Base-by-base conservation (phyloP, 164 flowering plant species). In the Brasenia schreberi region DNA sequence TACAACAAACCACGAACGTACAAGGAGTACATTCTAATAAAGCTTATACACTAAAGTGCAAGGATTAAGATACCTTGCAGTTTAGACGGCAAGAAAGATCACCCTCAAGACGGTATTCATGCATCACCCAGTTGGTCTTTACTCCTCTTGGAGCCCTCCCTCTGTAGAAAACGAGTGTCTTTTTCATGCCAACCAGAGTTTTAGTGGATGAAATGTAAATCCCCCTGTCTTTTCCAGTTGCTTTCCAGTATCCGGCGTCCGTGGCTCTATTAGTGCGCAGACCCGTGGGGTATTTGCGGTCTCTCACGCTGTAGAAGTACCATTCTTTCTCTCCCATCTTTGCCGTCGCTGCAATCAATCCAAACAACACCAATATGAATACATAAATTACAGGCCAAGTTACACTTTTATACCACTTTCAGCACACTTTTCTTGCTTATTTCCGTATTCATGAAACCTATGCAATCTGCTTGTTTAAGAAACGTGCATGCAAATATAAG, bases 61-160 rank as follows among this genome's bases (percentile, higher is more conserved):
- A 61, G 63, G 10, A 18, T 7, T 23, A 11, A 9, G 19, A 18
- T 74, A 88, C 93, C 93, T 87, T 85, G 64, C 73, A 78, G 27
- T 83, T 66, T 74, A 80, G 84, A 23, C 84, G 88, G 72, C 66
- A 84, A 53, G 92, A 83, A 75, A 87, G 83, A 68, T 85, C 75
- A 18, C 96, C 96, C 61, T 81, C 85, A 0, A 89, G 83, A 59
- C 96, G 87, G 77, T 87, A 89, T 73, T 89, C 96, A 66, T 89
- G 92, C 96, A 89, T 89, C 68, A 89, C 96, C 96, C 96, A 89
- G 64, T 80, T 81, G 68, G 92, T 87, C 62, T 89, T 89, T 68
- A 78, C 80, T 5, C 96, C 96, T 4, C 83, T 67, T 0, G 96
- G 96, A 19, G 96, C 96, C 70, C 96, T 81, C 16, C 96, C 96